Evolutionary conservation across 2,329 filamentous ascomycete species (phyloP).

Genomic region (Gaeumannomyces sp.): DNA sequence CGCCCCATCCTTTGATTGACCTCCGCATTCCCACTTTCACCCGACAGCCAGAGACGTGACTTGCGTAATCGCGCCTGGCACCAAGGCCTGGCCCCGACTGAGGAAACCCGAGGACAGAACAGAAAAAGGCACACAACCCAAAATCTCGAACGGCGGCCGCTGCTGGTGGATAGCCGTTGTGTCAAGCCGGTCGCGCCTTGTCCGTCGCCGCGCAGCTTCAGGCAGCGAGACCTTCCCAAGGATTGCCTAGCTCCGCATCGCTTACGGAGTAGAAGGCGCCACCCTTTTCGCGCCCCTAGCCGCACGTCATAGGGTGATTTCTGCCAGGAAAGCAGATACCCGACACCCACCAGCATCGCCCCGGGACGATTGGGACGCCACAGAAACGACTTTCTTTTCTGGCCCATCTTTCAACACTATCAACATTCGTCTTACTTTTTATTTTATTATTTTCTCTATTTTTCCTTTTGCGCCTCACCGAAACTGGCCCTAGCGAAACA

Average conservation of each 20-base stretch:
- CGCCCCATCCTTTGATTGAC: background rate
- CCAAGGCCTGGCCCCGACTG: background rate
- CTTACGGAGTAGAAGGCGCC: background rate
- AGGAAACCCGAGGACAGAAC: background rate
- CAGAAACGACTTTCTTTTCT: background rate
- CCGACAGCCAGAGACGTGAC: background rate
- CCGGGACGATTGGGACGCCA: background rate
- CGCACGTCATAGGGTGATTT: conserved; percentile 4
- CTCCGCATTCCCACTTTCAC: background rate
- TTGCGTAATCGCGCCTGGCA: background rate
- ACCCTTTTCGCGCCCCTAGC: conserved; percentile 1
- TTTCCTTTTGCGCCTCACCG: background rate
- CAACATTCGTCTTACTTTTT: background rate
- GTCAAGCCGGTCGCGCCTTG: background rate
- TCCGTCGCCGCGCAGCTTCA: background rate
- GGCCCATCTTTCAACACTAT: background rate
- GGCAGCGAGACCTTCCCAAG: conserved; percentile 2
- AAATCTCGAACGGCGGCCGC: background rate
- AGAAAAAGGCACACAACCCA: background rate
- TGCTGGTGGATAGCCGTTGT: background rate
- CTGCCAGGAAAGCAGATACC: background rate
- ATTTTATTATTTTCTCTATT: background rate
- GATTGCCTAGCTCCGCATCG: conserved; percentile 1
- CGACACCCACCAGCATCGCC: background rate
- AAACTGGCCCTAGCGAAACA: background rate